Base-by-base conservation (phyloP, 495 filamentous ascomycete genomes). In the Immersiella caudata region DNA sequence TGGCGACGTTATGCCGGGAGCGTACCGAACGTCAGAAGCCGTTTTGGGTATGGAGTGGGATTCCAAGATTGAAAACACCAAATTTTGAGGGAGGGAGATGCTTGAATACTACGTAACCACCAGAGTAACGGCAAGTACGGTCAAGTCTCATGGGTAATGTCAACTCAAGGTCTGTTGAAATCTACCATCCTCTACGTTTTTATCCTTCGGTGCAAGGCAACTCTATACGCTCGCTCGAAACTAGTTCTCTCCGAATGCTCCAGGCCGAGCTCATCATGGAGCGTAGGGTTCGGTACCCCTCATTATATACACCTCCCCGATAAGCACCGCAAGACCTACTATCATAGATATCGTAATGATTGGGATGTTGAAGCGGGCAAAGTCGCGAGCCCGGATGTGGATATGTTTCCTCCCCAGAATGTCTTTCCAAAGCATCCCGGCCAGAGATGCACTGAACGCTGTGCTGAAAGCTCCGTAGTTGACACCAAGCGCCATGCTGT, bases 391-490 rank as follows among this genome's bases (percentile, higher is more conserved):
- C 5, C 79, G 71, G 1, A 91, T 85, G 36, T 75, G 80, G 60
- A 91, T 90, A 61, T 87, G 82, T 69, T 91, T 91, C 40, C 86
- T 80, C 5, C 71, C 74, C 6, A 91, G 81, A 50, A 91, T 91
- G 69, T 89, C 85, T 2, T 87, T 79, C 88, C 88, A 91, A 5
- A 90, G 77, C 14, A 91, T 75, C 2, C 88, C 88, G 54, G 88
- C 88, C 21, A 91, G 76, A 8, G 87, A 88, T 8, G 87, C 88
- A 68, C 85, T 88, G 72, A 91, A 88, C 0, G 87, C 85, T 1
- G 84, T 84, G 75, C 86, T 88, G 71, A 90, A 91, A 16, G 88
- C 88, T 52, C 88, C 88, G 66, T 83, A 90, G 75, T 91, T 90
- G 70, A 90, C 86, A 21, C 87, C 87, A 6, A 91, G 72, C 0